Evolutionary conservation across 352 stramenopile species (phyloP).

Genomic region (Globisporangium perplexum): DNA sequence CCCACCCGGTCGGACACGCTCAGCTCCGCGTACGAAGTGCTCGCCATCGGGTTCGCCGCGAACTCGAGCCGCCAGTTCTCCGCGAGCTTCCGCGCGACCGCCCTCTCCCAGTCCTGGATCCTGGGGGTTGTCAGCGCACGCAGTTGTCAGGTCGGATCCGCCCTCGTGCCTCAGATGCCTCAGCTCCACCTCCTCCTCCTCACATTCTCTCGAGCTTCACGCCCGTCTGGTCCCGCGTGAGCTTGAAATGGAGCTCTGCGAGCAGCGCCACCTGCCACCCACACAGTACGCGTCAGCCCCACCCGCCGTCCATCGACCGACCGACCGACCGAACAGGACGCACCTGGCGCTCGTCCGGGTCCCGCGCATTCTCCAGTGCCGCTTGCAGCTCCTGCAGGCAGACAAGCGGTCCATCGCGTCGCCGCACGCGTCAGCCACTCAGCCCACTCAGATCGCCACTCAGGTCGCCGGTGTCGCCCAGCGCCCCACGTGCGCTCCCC

Average conservation of each 20-base stretch:
- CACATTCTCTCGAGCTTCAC: slow-evolving; percentile 82
- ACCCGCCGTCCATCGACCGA: not conserved
- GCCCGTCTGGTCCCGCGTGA: slow-evolving; percentile 61
- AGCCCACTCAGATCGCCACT: not conserved
- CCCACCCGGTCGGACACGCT: slow-evolving; percentile 52
- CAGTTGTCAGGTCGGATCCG: not conserved
- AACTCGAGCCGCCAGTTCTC: slow-evolving; percentile 79
- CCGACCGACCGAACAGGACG: slow-evolving; percentile 1
- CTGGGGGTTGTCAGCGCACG: slow-evolving; percentile 18
- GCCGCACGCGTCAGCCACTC: not conserved
- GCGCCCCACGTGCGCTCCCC: too few species aligned
- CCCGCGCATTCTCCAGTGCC: slow-evolving; percentile 41
- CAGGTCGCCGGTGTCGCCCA: too few species aligned
- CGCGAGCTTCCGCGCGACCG: slow-evolving; percentile 59
- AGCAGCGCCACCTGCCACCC: slow-evolving; percentile 49
- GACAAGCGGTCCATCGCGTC: not conserved
- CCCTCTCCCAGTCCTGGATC: slow-evolving; percentile 81
- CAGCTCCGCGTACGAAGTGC: slow-evolving; percentile 48
- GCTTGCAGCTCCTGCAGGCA: slow-evolving; percentile 52
- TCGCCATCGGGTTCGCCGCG: slow-evolving; percentile 53
- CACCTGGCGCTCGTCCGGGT: slow-evolving; percentile 41
- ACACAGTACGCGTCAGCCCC: not conserved
- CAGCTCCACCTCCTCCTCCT: slow-evolving; percentile 8
- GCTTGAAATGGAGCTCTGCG: slow-evolving; percentile 78
- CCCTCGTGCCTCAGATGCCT: too few species aligned